Base-by-base conservation (phyloP, 768 basidiomycete species). In the Leccinellum luteum region DNA sequence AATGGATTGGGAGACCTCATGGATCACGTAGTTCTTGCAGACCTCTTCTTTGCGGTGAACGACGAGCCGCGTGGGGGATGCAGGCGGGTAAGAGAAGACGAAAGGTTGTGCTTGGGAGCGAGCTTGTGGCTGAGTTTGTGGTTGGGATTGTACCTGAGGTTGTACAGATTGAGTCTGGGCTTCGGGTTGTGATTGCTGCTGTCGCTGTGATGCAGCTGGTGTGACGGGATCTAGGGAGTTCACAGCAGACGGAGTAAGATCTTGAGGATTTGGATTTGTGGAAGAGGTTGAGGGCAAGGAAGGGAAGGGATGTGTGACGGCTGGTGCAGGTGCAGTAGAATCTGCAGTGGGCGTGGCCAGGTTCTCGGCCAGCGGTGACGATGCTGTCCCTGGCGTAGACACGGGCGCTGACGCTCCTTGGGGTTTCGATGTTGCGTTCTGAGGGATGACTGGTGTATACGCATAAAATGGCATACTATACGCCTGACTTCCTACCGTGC, bases 21-120 rank as follows among this genome's bases (percentile, higher is more conserved):
- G 86, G 3, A 92, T 72, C 3, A 92, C 72, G 63, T 91, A 92
- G 64, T 86, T 90, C 66, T 83, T 88, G 6, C 81, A 72, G 1
- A 85, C 79, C 10, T 76, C 82, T 64, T 85, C 83, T 8, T 64
- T 76, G 51, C 76, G 75, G 49, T 70, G 65, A 9, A 70, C 60
- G n/a, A 66, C 57, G 21, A 62, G 44, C 25, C 65, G 59, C 9
- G 53, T 8, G 23, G 64, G 14, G 15, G 63, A 55, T 30, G 48
- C 25, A 27, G 60, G 51, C 10, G 59, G 23, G 34, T 63, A 59
- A 48, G 66, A 12, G 32, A 58, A 55, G 34, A 52, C 48, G 30
- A 48, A 44, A 49, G 62, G 51, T 15, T 38, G 35, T 38, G 17
- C 35, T 38, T 38, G 17, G 9, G 35, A 38, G 17, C 35, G 35